phyloP scores from a whole-genome alignment of 2,329 filamentous ascomycete species.

The Colletotrichum costaricense region DNA sequence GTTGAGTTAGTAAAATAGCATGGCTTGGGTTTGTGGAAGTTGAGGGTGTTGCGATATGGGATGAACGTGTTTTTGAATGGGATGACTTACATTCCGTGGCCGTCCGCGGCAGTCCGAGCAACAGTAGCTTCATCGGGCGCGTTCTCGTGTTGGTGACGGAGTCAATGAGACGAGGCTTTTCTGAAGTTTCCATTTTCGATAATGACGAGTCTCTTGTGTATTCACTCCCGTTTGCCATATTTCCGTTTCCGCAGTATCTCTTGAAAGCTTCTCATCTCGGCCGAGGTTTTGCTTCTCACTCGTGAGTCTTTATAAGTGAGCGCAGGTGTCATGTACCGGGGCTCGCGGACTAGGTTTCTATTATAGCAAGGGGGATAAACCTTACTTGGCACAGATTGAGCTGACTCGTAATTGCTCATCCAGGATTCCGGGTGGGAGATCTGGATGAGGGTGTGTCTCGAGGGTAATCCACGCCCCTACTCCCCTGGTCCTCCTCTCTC shows the following conservation, averaged over 20 bases:
- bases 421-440: no score
- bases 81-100: neutral
- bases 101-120: neutral
- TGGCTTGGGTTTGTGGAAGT: neutral
- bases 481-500: neutral
- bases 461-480: neutral
- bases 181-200: neutral
- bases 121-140: neutral
- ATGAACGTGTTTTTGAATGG: neutral
- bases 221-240: neutral
- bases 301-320: neutral
- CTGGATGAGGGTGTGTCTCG: no score
- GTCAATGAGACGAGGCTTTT: neutral
- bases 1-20: neutral
- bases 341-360: neutral
- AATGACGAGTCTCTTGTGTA: neutral
- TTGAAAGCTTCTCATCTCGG: neutral
- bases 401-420: no score
- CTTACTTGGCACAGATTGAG: no score
- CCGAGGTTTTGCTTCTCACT: neutral
- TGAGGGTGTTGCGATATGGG: neutral
- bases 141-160: neutral
- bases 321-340: neutral
- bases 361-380: neutral
- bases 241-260: neutral